These are phyloP conservation scores for Cryptomeria japonica DNA, from an alignment of 75 land plant species.

Conservation along the genomic window DNA sequence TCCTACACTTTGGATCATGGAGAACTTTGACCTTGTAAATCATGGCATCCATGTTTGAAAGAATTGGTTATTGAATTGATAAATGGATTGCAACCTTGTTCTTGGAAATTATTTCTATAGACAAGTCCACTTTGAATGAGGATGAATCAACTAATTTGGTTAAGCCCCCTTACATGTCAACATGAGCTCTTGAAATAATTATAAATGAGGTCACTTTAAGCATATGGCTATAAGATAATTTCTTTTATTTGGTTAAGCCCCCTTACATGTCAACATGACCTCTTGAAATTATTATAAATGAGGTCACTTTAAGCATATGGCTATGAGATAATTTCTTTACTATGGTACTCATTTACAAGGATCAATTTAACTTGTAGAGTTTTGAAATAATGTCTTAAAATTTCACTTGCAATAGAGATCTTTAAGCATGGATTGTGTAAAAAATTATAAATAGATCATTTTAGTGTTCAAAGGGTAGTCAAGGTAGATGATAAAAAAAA, in stretches of 20 bases:
- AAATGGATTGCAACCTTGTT: constrained; percentile 75
- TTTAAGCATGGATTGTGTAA: too few species aligned
- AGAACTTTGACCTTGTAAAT: constrained; percentile 2
- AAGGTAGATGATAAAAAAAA: too few species aligned
- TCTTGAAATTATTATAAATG: constrained; percentile 84
- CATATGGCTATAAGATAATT: too few species aligned
- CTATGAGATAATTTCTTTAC: too few species aligned
- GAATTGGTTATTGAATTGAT: constrained; percentile 81
- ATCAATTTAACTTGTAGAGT: too few species aligned
- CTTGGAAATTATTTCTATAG: constrained; percentile 68
- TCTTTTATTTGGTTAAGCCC: constrained; percentile 28
- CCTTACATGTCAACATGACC: constrained; percentile 63
- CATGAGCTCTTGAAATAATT: constrained; percentile 78
- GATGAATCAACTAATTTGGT: constrained; percentile 30
- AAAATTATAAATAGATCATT: too few species aligned
- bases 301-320: constrained; percentile 45
- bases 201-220: constrained; percentile 83
- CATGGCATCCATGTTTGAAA: constrained; percentile 66
- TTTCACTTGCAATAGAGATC: too few species aligned
- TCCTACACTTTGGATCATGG: too few species aligned
- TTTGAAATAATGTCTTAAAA: too few species aligned
- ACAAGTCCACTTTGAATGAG: constrained; percentile 41
- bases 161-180: constrained; percentile 55
- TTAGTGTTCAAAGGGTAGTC: too few species aligned
- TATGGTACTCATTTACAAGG: too few species aligned